Evolutionary conservation across 1,139 yeast species (phyloP).

Genomic region (Sugiyamaella neomexicana): DNA sequence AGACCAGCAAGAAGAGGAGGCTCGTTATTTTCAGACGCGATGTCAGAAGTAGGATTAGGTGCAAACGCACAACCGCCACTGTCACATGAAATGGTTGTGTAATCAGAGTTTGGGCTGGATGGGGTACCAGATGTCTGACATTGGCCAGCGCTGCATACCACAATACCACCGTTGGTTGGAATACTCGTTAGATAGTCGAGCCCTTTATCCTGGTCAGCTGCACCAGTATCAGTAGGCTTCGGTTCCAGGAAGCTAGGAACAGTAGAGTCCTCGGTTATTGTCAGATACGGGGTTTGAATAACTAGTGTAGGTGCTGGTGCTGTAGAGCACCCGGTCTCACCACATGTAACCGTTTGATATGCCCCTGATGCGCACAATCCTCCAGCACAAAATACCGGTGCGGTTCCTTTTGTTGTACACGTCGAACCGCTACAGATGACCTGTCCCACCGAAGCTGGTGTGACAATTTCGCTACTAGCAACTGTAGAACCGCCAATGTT

Average conservation of each 20-base stretch:
- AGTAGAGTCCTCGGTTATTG: slow-evolving; percentile 1
- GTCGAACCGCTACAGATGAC: slow-evolving; percentile 5
- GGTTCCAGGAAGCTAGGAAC: background rate
- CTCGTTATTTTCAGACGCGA: background rate
- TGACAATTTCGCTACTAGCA: slow-evolving; percentile 1
- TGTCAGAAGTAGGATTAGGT: background rate
- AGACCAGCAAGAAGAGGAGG: slow-evolving; percentile 4
- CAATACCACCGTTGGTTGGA: slow-evolving; percentile 8
- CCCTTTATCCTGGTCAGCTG: background rate
- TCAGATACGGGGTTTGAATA: slow-evolving; percentile 3
- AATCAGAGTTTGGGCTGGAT: background rate
- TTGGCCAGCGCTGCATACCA: slow-evolving; percentile 10
- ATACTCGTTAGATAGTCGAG: background rate
- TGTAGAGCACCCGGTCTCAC: slow-evolving; percentile 6
- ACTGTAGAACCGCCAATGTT: background rate
- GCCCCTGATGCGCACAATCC: slow-evolving; percentile 13
- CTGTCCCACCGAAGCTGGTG: slow-evolving; percentile 5
- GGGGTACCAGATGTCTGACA: slow-evolving; percentile 10
- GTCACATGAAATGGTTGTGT: slow-evolving; percentile 9
- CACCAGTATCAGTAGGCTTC: background rate
- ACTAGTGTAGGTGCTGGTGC: slow-evolving; percentile 3
- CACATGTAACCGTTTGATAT: slow-evolving; percentile 6
- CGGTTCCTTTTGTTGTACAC: slow-evolving; percentile 11
- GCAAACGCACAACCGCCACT: background rate
- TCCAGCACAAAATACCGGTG: slow-evolving; percentile 17